These are phyloP conservation scores for Cyclanthera cordifolia DNA, from an alignment of 306 rosid genomes.

Conservation along the genomic window DNA sequence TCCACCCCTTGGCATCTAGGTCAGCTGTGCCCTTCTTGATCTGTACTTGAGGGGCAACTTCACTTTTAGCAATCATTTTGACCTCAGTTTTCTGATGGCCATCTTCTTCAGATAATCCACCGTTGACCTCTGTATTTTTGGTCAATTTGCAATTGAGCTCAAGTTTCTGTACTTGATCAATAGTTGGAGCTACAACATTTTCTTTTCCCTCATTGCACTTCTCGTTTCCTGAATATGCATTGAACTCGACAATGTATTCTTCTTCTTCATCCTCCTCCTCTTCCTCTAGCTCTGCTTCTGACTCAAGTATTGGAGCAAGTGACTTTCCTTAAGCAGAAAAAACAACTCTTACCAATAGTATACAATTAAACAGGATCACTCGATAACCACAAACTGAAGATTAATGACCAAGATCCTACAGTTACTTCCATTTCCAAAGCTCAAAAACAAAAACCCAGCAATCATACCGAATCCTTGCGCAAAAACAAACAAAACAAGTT, in stretches of 20 bases:
- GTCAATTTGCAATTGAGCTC: slow-evolving; percentile 23
- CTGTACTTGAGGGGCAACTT: slow-evolving; percentile 27
- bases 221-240: slow-evolving; percentile 18
- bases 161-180: slow-evolving; percentile 22
- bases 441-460: not conserved
- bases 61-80: slow-evolving; percentile 18
- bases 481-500: not conserved
- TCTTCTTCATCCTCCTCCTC: slow-evolving; percentile 40
- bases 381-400: not conserved
- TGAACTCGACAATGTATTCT: slow-evolving; percentile 20
- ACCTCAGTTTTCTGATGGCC: slow-evolving; percentile 27
- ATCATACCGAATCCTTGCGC: not conserved
- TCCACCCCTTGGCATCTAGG: slow-evolving; percentile 63
- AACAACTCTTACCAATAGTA: slow-evolving; percentile 23
- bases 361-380: not conserved
- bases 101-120: slow-evolving; percentile 26
- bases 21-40: slow-evolving; percentile 20
- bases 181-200: slow-evolving; percentile 12
- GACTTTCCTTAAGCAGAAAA: slow-evolving; percentile 53
- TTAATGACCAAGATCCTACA: not conserved
- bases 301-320: slow-evolving; percentile 93
- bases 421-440: not conserved
- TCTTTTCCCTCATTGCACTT: slow-evolving; percentile 26
- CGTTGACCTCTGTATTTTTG: slow-evolving; percentile 16
- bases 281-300: slow-evolving; percentile 78